Evolutionary conservation across 352 stramenopile species (phyloP), one percentile per base, ranked within the genome.

Genomic region (Globisporangium spiculum): DNA sequence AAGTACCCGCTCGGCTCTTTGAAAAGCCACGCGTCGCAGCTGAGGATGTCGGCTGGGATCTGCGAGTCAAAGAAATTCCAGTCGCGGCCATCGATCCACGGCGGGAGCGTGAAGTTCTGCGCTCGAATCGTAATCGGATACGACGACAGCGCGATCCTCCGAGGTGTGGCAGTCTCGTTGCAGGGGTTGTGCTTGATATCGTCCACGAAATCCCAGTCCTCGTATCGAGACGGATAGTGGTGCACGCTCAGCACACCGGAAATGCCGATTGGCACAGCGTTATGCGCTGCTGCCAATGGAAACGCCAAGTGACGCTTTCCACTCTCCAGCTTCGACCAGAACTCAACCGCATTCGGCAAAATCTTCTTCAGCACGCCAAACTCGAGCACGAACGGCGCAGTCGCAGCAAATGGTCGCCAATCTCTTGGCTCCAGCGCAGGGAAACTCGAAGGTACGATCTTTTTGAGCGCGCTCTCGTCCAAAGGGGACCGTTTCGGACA

Each of bases 141-240:
- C 12, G 84, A 91, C 20, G 76, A 65, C n/a, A 93, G 58, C 10
- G 79, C 82, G n/a, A 89, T 68, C 53, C 81, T 74, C 5, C 71
- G 63, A 5, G 61, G 60, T 46, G 74, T 55, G 0, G 76, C 71
- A 0, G 56, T 75, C 58, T 85, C 76, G n/a, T 79, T 79, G 68
- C 84, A 90, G 5, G 86, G 88, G 48, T 96, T 94, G 73, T 87
- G 75, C 65, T 89, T 80, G 55, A 92, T 79, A 53, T 94, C 83
- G 60, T 96, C 88, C 4, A 84, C 86, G 67, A 94, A 93, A 62
- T 96, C 86, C 88, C 88, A 96, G 75, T 96, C 94, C 66, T 94
- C 86, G 63, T 92, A 93, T 4, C 87, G 86, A 56, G 86, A 96
- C 24, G 83, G 75, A 62, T 94, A 96, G 65, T 91, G 76, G 65